These are phyloP conservation scores for Zygosaccharomyces lentus DNA, from an alignment of 805 yeast genomes.

Conservation along the genomic window DNA sequence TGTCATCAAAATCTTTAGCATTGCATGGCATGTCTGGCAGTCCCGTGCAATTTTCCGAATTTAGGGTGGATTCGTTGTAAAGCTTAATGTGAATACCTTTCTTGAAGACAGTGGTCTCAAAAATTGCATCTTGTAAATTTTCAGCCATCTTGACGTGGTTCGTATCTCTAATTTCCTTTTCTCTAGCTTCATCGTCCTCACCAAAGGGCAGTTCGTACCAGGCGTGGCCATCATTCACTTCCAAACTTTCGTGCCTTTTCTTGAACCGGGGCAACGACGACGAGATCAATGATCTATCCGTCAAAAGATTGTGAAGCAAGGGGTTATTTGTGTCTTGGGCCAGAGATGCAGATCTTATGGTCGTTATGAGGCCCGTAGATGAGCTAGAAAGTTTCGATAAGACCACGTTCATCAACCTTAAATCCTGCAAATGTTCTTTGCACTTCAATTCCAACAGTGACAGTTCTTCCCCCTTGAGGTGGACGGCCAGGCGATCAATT, in stretches of 20 bases:
- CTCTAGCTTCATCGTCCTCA: conserved; percentile 6
- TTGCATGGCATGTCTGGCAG: conserved; percentile 21
- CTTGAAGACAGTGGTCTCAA: conserved; percentile 68
- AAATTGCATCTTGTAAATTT: conserved; percentile 22
- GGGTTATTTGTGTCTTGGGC: conserved; percentile 58
- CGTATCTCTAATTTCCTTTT: conserved; percentile 3
- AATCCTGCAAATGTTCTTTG: conserved; percentile 59
- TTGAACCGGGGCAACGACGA: conserved; percentile 77
- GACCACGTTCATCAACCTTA: conserved; percentile 55
- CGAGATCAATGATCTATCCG: conserved; percentile 87
- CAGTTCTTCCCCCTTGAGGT: conserved; percentile 18
- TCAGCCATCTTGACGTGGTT: conserved; percentile 4
- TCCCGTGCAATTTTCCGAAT: conserved; percentile 24
- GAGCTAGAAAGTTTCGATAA: conserved; percentile 49
- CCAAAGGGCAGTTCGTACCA: conserved; percentile 23
- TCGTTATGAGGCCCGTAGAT: conserved; percentile 83
- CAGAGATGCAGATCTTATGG: conserved; percentile 67
- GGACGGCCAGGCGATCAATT: conserved; percentile 19
- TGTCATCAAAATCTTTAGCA: background rate
- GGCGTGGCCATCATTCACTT: conserved; percentile 16
- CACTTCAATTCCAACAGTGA: conserved; percentile 9
- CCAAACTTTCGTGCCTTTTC: conserved; percentile 15
- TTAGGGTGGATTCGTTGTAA: conserved; percentile 23
- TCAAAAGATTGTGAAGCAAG: conserved; percentile 78
- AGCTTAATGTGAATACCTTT: conserved; percentile 53